phyloP scores from a whole-genome alignment of 169 alveolate genomes.

The Plasmodium inui region DNA sequence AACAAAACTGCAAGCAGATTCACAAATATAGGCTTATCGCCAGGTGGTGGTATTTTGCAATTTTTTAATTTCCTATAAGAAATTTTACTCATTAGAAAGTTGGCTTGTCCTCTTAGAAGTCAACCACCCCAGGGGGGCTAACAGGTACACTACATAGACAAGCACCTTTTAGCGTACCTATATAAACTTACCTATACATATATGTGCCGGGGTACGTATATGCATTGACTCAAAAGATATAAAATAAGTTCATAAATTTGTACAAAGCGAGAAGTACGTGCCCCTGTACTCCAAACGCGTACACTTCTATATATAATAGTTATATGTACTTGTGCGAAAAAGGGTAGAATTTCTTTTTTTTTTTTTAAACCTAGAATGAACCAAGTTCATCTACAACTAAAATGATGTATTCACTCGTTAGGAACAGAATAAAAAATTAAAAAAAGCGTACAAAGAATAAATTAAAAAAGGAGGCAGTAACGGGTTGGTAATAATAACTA shows the following conservation, averaged over 20 bases:
- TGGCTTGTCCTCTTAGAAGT: not conserved
- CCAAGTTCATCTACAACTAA: not conserved
- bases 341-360: not conserved
- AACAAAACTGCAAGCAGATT: not conserved
- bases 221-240: not conserved
- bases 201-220: not conserved
- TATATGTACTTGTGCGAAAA: slow-evolving; percentile 7
- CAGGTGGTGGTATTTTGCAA: not conserved
- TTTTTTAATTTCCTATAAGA: not conserved
- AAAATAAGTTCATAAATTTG: not conserved
- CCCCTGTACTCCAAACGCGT: not conserved
- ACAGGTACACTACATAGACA: not conserved
- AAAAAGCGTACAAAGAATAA: not conserved
- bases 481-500: not conserved
- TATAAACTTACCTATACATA: not conserved
- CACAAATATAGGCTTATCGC: not conserved
- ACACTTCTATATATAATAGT: not conserved
- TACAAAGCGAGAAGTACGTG: not conserved
- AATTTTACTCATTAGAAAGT: not conserved
- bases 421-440: not conserved
- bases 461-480: not conserved
- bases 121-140: not conserved
- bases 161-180: not conserved
- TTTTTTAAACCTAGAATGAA: not conserved
- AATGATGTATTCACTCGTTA: not conserved